Conservation (phyloP, 2,329 filamentous ascomycete species). For the Xylaria sp. region DNA sequence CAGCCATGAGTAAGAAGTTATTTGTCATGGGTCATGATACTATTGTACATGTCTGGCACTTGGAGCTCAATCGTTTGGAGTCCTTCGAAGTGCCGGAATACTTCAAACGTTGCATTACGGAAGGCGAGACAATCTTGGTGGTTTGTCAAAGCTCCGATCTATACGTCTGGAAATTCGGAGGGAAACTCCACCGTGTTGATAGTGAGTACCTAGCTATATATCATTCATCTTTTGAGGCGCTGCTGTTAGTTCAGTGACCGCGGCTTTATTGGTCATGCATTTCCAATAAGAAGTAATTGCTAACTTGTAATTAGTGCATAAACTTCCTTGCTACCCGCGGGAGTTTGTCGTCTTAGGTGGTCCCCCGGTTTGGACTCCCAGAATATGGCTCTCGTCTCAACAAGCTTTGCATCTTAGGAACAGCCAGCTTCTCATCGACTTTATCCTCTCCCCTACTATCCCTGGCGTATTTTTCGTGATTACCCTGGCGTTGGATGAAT, state of each 20-base stretch:
- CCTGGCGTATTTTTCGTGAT: slow-evolving; percentile 46
- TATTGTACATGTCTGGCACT: slow-evolving; percentile 49
- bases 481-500: slow-evolving; percentile 37
- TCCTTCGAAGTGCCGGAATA: slow-evolving; percentile 42
- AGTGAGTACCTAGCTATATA: slow-evolving; percentile 27
- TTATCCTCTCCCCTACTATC: slow-evolving; percentile 46
- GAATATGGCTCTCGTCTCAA: slow-evolving; percentile 40
- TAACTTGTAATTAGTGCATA: slow-evolving; percentile 31
- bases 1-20: slow-evolving; percentile 47
- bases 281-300: background rate
- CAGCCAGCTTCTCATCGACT: slow-evolving; percentile 44
- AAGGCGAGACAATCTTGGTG: slow-evolving; percentile 46
- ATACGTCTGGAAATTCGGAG: slow-evolving; percentile 46
- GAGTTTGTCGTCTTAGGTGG: slow-evolving; percentile 39
- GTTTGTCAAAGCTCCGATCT: slow-evolving; percentile 44
- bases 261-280: background rate
- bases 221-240: background rate
- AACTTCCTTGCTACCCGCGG: slow-evolving; percentile 39
- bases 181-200: slow-evolving; percentile 39
- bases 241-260: background rate
- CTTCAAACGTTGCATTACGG: slow-evolving; percentile 45
- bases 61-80: slow-evolving; percentile 43
- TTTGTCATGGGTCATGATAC: slow-evolving; percentile 47
- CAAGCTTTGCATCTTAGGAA: slow-evolving; percentile 38
- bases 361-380: slow-evolving; percentile 38